Conservation (phyloP, 2,329 filamentous ascomycete species). For the Colletotrichum horii region DNA sequence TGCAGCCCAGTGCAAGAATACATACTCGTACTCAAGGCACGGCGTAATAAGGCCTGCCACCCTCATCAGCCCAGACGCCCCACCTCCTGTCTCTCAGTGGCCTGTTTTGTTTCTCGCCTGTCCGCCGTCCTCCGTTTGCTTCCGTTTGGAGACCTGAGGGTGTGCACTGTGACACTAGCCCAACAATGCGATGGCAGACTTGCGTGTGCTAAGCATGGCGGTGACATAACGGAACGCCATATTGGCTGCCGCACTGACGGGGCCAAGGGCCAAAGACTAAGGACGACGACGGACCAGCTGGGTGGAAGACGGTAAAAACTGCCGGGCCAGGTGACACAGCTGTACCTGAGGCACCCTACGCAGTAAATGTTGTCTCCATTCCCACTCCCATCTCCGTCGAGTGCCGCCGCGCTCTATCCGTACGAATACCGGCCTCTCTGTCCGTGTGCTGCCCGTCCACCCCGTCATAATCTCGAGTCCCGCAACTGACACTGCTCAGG, state of each 20-base stretch:
- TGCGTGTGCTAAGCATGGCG: not conserved
- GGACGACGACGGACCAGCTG: not conserved
- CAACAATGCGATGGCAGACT: not conserved
- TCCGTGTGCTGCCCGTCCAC: not conserved
- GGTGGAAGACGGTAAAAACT: not conserved
- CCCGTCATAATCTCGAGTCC: conserved; percentile 1
- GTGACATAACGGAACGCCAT: conserved; percentile 3
- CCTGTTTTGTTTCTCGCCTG: not conserved
- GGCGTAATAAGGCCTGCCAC: not conserved
- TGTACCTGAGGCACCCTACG: no score
- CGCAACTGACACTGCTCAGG: not conserved
- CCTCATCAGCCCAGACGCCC: not conserved
- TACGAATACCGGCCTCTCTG: not conserved
- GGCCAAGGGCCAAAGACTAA: not conserved
- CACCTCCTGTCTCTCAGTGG: not conserved
- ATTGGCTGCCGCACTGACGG: conserved; percentile 8
- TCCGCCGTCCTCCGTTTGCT: not conserved
- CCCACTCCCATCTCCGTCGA: no score
- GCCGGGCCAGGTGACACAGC: not conserved
- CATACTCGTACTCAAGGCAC: no score
- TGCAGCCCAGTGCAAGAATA: not conserved
- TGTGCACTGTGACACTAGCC: not conserved
- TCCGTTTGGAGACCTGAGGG: not conserved
- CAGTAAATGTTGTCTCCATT: not conserved
- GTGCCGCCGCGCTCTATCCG: not conserved